Base-by-base conservation (phyloP, 2,329 filamentous ascomycete species). In the Aspergillus arachidicola region DNA sequence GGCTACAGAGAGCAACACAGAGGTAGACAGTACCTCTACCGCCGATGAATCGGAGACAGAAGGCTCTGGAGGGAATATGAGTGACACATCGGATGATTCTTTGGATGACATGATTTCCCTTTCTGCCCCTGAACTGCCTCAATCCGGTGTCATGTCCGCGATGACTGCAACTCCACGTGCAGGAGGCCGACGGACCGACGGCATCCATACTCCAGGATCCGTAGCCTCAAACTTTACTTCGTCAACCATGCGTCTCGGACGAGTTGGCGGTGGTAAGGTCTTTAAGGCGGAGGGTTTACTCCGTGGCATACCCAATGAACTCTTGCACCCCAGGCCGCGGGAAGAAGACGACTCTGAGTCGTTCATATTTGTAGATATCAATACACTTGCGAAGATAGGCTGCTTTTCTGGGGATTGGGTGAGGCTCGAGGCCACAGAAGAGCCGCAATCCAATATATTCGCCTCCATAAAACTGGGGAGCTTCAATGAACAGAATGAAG, bases 351-450 rank as follows among this genome's bases (percentile, higher is more conserved):
- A 97, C 68, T 91, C 96, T 70, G 88, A 90, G 69, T 89, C 92
- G 1, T 89, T 95, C 55, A 86, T 98, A 2, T 99, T 94, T 72
- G 94, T 99, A 6, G 93, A 97, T 71, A 90, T 96, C 9, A 89
- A 87, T 62, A 92, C 92, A 1, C 80, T 99, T 23, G 90, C 92
- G 16, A 93, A 94, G 69, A 90, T 99, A 59, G 94, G 94, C 19
- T 98, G 94, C 77, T 99, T 99, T 75, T 98, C 94, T 0, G 95
- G 95, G 34, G 95, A 99, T 74, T 99, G 95, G 95, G 93, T 97
- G 12, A 89, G 91, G 26, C 83, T 97, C 12, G 93, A 97, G 78
- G 85, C 87, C 6, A 86, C 91, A 0, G 86, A 91, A 68, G 92
- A 93, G 73, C 91, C 92, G 2, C 76, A 78, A 61, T 58, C 75